phyloP scores from a whole-genome alignment of 2,329 filamentous ascomycete genomes.

The Aureobasidium melanogenum region DNA sequence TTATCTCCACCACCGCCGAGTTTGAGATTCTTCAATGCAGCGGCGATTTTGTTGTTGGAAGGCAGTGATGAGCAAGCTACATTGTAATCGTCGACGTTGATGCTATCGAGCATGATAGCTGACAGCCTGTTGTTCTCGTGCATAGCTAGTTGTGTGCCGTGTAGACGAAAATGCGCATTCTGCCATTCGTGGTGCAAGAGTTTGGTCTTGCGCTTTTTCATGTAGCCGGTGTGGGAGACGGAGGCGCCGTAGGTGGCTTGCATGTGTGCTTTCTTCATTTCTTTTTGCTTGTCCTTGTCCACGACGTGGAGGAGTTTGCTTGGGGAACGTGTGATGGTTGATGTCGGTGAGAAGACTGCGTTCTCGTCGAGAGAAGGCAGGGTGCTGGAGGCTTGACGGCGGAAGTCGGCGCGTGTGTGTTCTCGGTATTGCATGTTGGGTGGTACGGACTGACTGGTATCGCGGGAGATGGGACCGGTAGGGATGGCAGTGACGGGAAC shows the following conservation, averaged over 20 bases:
- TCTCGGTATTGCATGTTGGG: conserved; percentile 78
- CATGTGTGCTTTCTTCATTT: conserved; percentile 12
- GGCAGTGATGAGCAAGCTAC: conserved; percentile 74
- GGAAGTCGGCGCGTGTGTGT: conserved; percentile 32
- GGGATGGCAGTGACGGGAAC: conserved; percentile 69
- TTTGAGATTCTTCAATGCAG: conserved; percentile 73
- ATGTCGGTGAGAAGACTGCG: conserved; percentile 37
- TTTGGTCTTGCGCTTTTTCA: conserved; percentile 87
- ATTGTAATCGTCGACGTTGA: conserved; percentile 83
- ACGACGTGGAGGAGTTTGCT: neutral
- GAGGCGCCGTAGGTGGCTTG: conserved; percentile 24
- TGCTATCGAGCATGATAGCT: conserved; percentile 65
- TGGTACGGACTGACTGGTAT: conserved; percentile 81
- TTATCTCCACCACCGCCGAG: conserved; percentile 43
- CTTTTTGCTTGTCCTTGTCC: conserved; percentile 10
- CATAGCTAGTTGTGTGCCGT: conserved; percentile 54
- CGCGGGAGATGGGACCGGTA: conserved; percentile 63
- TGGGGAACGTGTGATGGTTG: conserved; percentile 25
- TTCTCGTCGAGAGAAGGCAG: conserved; percentile 62
- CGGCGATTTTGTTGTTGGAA: conserved; percentile 70
- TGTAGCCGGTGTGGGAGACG: conserved; percentile 63
- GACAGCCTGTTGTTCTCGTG: conserved; percentile 46
- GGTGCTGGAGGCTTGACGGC: conserved; percentile 59
- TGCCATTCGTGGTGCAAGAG: conserved; percentile 91
- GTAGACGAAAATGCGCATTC: conserved; percentile 81